Conservation (phyloP, 23 red algal genomes). For the Rhodosorus marinus region DNA sequence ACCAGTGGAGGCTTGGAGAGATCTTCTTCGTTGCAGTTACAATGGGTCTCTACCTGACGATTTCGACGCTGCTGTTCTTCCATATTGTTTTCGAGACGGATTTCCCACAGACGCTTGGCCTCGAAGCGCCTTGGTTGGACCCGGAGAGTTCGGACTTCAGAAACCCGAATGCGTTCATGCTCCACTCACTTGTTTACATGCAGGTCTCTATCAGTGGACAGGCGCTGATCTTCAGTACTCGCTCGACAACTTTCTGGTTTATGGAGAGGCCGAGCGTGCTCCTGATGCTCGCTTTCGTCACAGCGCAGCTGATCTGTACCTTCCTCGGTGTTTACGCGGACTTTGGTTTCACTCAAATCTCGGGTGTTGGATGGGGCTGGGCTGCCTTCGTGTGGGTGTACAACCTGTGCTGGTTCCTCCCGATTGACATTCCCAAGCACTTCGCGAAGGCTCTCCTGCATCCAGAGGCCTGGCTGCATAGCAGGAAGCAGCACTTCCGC, state of each 20-base stretch:
- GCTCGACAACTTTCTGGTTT: background rate
- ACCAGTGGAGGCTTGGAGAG: constrained; percentile 18
- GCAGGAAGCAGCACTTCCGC: too few relatives aligned
- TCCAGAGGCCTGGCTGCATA: too few relatives aligned
- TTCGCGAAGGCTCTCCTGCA: too few relatives aligned
- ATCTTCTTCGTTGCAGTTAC: constrained; percentile 9
- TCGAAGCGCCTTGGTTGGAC: background rate
- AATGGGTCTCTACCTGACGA: constrained; percentile 15
- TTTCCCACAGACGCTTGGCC: background rate
- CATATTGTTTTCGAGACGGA: background rate
- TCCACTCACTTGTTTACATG: background rate
- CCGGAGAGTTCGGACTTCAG: background rate
- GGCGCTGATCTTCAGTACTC: background rate
- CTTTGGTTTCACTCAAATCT: too few relatives aligned
- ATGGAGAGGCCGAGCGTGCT: background rate
- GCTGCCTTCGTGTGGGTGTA: too few relatives aligned
- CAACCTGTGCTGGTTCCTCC: too few relatives aligned
- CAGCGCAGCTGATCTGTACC: background rate
- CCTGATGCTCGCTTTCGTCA: background rate
- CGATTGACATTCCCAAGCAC: too few relatives aligned
- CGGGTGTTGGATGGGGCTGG: too few relatives aligned
- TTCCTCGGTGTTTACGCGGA: too few relatives aligned
- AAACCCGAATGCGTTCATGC: background rate
- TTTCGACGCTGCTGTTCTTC: constrained; percentile 16
- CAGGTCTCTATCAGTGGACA: background rate